Evolutionary conservation across 345 rosid species (phyloP).

Genomic region (Noccaea caerulescens): DNA sequence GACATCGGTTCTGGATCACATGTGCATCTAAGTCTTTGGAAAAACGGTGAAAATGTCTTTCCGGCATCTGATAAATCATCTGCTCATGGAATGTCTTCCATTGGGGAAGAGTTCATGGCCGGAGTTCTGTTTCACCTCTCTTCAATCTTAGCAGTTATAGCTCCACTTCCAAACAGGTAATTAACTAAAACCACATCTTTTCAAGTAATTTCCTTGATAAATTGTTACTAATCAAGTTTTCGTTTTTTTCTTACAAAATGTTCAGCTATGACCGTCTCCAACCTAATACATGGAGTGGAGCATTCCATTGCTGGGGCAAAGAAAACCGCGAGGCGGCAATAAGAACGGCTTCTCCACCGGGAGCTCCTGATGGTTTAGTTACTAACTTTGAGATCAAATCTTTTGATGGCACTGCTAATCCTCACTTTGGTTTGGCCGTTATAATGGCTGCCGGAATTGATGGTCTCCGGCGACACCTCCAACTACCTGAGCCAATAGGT

Average conservation of each 20-base stretch:
- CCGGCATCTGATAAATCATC: slow-evolving; percentile 66
- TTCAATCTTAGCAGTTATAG: slow-evolving; percentile 80
- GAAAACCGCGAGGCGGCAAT: slow-evolving; percentile 91
- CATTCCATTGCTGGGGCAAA: slow-evolving; percentile 98
- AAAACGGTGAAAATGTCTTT: slow-evolving; percentile 78
- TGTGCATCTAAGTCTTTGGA: slow-evolving; percentile 86
- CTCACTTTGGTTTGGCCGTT: slow-evolving; percentile 76
- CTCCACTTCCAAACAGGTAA: slow-evolving; percentile 92
- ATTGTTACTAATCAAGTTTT: not conserved
- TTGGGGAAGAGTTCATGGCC: slow-evolving; percentile 87
- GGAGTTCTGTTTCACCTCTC: slow-evolving; percentile 91
- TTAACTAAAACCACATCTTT: not conserved
- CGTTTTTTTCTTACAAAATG: not conserved
- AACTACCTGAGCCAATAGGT: slow-evolving; percentile 83
- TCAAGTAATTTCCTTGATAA: not conserved
- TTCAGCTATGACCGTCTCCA: slow-evolving; percentile 90
- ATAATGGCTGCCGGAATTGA: slow-evolving; percentile 88
- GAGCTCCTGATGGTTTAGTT: slow-evolving; percentile 64
- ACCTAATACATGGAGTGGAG: slow-evolving; percentile 96
- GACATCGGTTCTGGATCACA: slow-evolving; percentile 97
- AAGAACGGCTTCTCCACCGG: slow-evolving; percentile 94
- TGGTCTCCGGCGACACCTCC: slow-evolving; percentile 75
- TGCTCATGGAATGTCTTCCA: slow-evolving; percentile 71
- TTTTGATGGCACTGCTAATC: slow-evolving; percentile 92
- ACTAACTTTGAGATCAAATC: slow-evolving; percentile 95